phyloP scores from a whole-genome alignment of 1,284 basidiomycete species.

The Cronartium ribicola region DNA sequence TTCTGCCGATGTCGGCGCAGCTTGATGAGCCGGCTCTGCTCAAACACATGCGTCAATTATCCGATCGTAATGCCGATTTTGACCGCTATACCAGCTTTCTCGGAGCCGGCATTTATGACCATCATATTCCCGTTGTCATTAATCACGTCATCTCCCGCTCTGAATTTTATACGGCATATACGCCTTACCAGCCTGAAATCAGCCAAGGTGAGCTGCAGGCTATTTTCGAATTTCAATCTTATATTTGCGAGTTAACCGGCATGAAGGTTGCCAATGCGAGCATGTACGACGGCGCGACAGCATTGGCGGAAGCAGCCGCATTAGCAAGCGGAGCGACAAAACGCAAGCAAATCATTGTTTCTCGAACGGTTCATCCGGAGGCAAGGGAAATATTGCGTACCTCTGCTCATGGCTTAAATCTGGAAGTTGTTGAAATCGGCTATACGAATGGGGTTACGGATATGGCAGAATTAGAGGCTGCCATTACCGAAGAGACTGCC shows the following conservation, averaged over 20 bases:
- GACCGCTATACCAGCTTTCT: too few species aligned
- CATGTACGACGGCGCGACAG: constrained; percentile 69
- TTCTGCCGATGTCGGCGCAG: too few species aligned
- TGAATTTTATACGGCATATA: neutral
- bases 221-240: constrained; percentile 92
- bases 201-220: constrained; percentile 93
- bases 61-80: too few species aligned
- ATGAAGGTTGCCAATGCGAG: constrained; percentile 95
- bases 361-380: constrained; percentile 74
- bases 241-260: constrained; percentile 87
- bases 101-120: too few species aligned
- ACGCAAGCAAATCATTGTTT: constrained; percentile 71
- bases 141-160: too few species aligned
- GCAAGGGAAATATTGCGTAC: constrained; percentile 81
- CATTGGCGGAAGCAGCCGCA: constrained; percentile 86
- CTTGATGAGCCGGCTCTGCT: too few species aligned
- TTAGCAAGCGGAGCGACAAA: constrained; percentile 66
- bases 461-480: constrained; percentile 55
- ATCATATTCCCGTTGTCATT: too few species aligned
- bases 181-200: constrained; percentile 69
- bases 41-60: too few species aligned
- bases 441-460: constrained; percentile 49
- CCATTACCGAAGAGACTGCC: constrained; percentile 63
- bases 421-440: constrained; percentile 65
- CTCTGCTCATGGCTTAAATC: constrained; percentile 82